phyloP scores from a whole-genome alignment of 1,284 basidiomycete species.

The Mycena citricolor region DNA sequence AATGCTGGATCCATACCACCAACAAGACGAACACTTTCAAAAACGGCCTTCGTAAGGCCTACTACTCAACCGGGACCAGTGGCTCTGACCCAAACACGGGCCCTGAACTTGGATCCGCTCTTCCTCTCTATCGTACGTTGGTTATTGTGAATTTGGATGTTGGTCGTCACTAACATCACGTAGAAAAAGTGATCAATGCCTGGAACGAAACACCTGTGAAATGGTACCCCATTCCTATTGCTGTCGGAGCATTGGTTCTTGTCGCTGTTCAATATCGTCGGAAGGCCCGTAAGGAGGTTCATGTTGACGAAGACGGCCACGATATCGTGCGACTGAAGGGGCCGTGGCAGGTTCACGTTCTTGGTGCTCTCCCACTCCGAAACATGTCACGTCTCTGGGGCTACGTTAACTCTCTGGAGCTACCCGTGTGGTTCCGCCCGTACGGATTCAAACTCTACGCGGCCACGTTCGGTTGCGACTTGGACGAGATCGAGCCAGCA shows the following conservation, averaged over 20 bases:
- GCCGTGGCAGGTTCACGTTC: constrained; percentile 96
- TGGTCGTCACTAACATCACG: constrained; percentile 3
- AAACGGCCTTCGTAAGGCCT: constrained; percentile 43
- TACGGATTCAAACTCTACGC: constrained; percentile 87
- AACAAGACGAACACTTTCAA: constrained; percentile 49
- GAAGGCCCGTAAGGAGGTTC: constrained; percentile 57
- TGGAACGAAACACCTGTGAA: constrained; percentile 89
- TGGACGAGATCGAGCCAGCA: constrained; percentile 83
- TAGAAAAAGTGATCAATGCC: constrained; percentile 62
- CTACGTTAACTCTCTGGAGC: constrained; percentile 87
- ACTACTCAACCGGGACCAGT: constrained; percentile 43
- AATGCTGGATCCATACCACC: constrained; percentile 48
- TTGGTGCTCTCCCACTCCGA: constrained; percentile 92
- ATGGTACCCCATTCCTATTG: constrained; percentile 95
- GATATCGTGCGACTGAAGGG: constrained; percentile 80
- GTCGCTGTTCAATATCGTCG: constrained; percentile 81
- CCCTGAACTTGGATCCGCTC: constrained; percentile 29
- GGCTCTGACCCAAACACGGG: constrained; percentile 29
- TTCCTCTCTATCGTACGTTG: constrained; percentile 54
- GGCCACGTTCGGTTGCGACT: constrained; percentile 88
- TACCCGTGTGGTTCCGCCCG: constrained; percentile 94
- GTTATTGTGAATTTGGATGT: constrained; percentile 4
- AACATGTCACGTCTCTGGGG: constrained; percentile 96
- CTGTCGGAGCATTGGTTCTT: constrained; percentile 86
- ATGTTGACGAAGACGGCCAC: constrained; percentile 71